phyloP scores from a whole-genome alignment of 2,329 filamentous ascomycete species.

The Pseudogymnoascus sp. region DNA sequence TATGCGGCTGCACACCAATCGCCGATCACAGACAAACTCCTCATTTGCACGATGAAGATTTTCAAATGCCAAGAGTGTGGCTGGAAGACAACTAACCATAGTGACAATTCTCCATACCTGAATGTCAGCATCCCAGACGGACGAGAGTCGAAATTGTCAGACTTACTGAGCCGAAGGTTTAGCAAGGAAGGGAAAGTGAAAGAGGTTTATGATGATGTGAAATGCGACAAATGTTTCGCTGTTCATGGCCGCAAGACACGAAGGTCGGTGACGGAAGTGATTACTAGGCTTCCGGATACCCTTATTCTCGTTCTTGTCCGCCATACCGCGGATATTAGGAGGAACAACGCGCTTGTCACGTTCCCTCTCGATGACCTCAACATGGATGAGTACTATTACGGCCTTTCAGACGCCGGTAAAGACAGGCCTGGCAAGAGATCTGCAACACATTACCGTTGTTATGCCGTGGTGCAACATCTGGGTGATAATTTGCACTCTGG shows the following conservation, averaged over 20 bases:
- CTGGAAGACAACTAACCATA: conserved; percentile 66
- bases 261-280: conserved; percentile 15
- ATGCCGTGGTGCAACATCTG: conserved; percentile 58
- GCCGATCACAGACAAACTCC: background rate
- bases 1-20: background rate
- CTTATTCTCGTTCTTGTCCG: conserved; percentile 60
- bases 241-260: conserved; percentile 13
- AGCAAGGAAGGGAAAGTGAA: background rate
- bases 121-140: conserved; percentile 19
- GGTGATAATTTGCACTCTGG: conserved; percentile 17
- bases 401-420: conserved; percentile 36
- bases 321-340: conserved; percentile 45
- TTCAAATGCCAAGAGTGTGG: conserved; percentile 10
- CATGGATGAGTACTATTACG: conserved; percentile 40
- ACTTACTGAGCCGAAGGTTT: background rate
- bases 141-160: background rate
- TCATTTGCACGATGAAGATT: background rate
- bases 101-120: conserved; percentile 45
- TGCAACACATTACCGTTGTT: conserved; percentile 62
- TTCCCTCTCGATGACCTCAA: conserved; percentile 70
- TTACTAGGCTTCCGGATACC: conserved; percentile 10
- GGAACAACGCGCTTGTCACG: conserved; percentile 63
- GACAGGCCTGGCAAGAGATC: conserved; percentile 17
- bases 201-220: conserved; percentile 28
- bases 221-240: conserved; percentile 28